Percentiles rank a stretch among this genome's conserved stretches.
These are phyloP conservation scores for Trichophyton mentagrophytes DNA, from an alignment of 2,329 filamentous ascomycete species.

Conservation along the genomic window DNA sequence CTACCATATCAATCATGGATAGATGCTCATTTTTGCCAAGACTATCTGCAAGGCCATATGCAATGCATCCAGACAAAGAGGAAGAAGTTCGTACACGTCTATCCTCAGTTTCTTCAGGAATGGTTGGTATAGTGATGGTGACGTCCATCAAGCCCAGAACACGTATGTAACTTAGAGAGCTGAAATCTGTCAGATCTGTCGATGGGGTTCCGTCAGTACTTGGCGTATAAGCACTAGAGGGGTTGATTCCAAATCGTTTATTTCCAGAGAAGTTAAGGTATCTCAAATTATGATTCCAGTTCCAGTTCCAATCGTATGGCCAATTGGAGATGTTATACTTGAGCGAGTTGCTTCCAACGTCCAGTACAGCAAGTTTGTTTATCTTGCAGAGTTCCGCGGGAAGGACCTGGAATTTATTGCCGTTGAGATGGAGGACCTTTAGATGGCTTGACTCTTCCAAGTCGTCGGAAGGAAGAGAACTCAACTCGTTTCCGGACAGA, in stretches of 20 bases:
- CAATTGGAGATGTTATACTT: constrained; percentile 99
- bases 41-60: constrained; percentile 96
- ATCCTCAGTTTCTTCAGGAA: constrained; percentile 91
- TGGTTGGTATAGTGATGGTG: constrained; percentile 80
- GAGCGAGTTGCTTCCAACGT: constrained; percentile 85
- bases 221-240: constrained; percentile 43
- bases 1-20: constrained; percentile 88
- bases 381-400: constrained; percentile 92
- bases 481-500: constrained; percentile 86
- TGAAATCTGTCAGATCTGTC: constrained; percentile 79
- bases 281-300: constrained; percentile 86
- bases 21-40: constrained; percentile 86
- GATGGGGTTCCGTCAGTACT: constrained; percentile 40
- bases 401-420: constrained; percentile 93
- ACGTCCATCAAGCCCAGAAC: constrained; percentile 96
- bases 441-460: constrained; percentile 78
- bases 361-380: constrained; percentile 77
- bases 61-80: constrained; percentile 78
- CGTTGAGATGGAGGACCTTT: constrained; percentile 87
- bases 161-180: constrained; percentile 65
- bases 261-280: constrained; percentile 96
- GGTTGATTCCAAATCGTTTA: constrained; percentile 83
- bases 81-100: constrained; percentile 91
- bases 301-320: constrained; percentile 99
- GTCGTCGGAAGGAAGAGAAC: constrained; percentile 82